Conservation (phyloP, 441 rosid genomes). For the Cnidoscolus chayamansa region DNA sequence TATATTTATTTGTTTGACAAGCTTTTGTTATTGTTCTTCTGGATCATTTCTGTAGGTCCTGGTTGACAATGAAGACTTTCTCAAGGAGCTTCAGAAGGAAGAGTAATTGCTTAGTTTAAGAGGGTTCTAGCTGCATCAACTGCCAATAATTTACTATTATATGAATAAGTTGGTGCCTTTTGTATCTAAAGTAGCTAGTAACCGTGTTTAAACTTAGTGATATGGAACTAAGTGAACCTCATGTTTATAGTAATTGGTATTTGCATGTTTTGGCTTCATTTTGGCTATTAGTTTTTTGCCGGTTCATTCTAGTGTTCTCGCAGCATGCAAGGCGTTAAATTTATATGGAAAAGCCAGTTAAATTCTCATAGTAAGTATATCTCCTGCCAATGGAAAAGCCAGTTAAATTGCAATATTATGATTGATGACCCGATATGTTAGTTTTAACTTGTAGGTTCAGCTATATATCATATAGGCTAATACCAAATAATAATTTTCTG, state of each 20-base stretch:
- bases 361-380: no score
- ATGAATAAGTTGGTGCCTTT: slow-evolving; percentile 24
- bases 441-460: no score
- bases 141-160: not conserved
- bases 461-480: no score
- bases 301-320: not conserved
- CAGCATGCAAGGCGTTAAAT: no score
- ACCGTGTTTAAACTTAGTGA: not conserved
- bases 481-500: no score
- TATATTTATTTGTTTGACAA: not conserved
- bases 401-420: no score
- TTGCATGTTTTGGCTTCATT: not conserved
- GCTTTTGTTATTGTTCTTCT: not conserved
- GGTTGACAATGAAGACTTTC: slow-evolving; percentile 92
- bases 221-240: not conserved
- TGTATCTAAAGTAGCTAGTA: not conserved
- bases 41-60: slow-evolving; percentile 49
- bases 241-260: not conserved
- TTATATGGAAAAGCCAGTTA: no score
- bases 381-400: no score
- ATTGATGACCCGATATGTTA: no score
- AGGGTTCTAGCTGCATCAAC: not conserved
- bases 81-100: slow-evolving; percentile 57
- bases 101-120: slow-evolving; percentile 17
- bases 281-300: not conserved